Percentiles rank a stretch among this genome's conserved stretches.
Evolutionary conservation across 2,329 filamentous ascomycete genomes (phyloP).

Genomic region (Paraphoma sp.): DNA sequence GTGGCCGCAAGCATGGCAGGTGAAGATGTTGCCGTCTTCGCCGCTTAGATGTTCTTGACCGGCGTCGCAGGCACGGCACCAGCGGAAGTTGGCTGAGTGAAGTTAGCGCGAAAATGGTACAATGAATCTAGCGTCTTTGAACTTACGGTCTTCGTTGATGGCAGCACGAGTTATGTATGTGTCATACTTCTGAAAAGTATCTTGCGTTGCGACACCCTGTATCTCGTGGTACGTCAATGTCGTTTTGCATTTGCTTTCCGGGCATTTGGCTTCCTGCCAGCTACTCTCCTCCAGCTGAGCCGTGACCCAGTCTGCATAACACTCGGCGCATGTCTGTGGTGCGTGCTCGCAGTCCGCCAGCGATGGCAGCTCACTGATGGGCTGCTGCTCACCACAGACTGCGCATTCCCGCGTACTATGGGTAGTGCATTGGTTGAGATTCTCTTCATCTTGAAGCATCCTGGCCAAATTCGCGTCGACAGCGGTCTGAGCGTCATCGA

Average conservation of each 20-base stretch:
- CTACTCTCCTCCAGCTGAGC: conserved; percentile 45
- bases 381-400: conserved; percentile 26
- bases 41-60: conserved; percentile 62
- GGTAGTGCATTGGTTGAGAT: conserved; percentile 2
- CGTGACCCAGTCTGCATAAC: conserved; percentile 48
- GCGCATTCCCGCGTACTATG: conserved; percentile 15
- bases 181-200: conserved; percentile 44
- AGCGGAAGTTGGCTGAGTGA: conserved; percentile 55
- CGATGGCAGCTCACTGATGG: conserved; percentile 25
- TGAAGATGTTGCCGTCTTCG: conserved; percentile 53
- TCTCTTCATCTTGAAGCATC: conserved; percentile 7
- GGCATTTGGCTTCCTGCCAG: conserved; percentile 60
- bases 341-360: conserved; percentile 42
- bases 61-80: conserved; percentile 60
- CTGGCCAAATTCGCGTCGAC: conserved; percentile 11
- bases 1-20: conserved; percentile 45
- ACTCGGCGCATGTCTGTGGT: conserved; percentile 44
- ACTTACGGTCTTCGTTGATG: conserved; percentile 48
- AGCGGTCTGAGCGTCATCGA: not conserved
- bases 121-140: not conserved
- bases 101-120: not conserved
- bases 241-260: conserved; percentile 54
- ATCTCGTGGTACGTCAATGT: conserved; percentile 56
- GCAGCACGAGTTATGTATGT: conserved; percentile 52
- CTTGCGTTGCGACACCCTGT: conserved; percentile 24